Evolutionary conservation across 1,139 yeast species (phyloP).

Genomic region (Candida tunisiensis): DNA sequence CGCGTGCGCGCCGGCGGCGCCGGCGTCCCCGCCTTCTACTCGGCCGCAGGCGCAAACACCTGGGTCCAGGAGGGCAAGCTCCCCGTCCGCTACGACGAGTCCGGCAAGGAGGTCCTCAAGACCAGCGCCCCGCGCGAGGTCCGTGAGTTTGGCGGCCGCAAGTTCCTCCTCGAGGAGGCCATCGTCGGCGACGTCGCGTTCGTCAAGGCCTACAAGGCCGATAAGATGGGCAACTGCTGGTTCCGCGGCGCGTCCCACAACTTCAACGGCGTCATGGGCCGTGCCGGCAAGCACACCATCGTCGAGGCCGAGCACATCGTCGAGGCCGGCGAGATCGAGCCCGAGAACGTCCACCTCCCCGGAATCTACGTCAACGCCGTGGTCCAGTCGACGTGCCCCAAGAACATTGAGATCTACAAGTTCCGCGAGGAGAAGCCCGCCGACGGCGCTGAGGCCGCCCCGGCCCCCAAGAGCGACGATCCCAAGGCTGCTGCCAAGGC

Average conservation of each 20-base stretch:
- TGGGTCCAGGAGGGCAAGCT: conserved; percentile 33
- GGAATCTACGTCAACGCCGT: conserved; percentile 27
- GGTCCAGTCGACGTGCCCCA: conserved; percentile 26
- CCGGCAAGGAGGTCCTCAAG: conserved; percentile 22
- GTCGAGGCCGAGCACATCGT: conserved; percentile 38
- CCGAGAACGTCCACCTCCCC: conserved; percentile 32
- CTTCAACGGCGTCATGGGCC: conserved; percentile 30
- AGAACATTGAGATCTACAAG: conserved; percentile 26
- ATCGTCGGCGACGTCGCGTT: conserved; percentile 31
- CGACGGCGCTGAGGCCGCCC: conserved; percentile 1
- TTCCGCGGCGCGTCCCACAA: conserved; percentile 31
- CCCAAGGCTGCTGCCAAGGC: not conserved
- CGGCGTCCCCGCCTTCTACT: conserved; percentile 33
- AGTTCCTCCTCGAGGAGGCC: conserved; percentile 27
- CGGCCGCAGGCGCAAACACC: conserved; percentile 35
- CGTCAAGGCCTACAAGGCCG: conserved; percentile 31
- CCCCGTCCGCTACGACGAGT: conserved; percentile 24
- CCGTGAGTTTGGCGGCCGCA: conserved; percentile 27
- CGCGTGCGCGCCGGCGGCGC: conserved; percentile 33
- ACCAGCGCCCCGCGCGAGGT: conserved; percentile 25
- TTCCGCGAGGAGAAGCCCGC: conserved; percentile 3
- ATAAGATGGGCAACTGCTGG: conserved; percentile 30
- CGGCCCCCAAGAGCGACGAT: not conserved
- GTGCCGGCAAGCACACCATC: conserved; percentile 28
- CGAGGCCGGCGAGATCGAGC: conserved; percentile 27